Evolutionary conservation across 75 land plant genomes (phyloP).

Genomic region (Pseudotsuga menziesii): DNA sequence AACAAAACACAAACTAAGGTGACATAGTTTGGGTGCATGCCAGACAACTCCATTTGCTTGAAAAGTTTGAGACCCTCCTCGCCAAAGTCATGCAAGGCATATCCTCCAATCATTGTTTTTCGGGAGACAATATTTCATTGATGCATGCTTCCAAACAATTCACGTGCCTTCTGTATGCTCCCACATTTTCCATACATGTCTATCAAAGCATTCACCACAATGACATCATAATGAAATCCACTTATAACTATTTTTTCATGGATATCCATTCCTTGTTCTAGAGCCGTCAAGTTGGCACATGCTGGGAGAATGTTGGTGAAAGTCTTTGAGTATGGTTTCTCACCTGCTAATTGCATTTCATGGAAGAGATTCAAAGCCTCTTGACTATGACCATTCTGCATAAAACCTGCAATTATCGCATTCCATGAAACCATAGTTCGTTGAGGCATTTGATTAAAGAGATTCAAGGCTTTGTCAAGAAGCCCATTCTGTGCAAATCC

Average conservation of each 20-base stretch:
- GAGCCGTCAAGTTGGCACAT: constrained; percentile 1
- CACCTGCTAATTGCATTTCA: background rate
- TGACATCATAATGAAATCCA: background rate
- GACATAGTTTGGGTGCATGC: constrained; percentile 8
- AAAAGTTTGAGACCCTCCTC: constrained; percentile 12
- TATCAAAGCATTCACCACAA: constrained; percentile 6
- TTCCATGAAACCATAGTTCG: background rate
- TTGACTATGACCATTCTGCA: background rate
- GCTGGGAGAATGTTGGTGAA: background rate
- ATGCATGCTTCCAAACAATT: constrained; percentile 7
- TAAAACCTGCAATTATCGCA: background rate
- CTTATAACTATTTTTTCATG: background rate
- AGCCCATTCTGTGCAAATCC: constrained; percentile 41
- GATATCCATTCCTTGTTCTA: constrained; percentile 1
- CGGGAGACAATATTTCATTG: constrained; percentile 16
- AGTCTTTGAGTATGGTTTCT: background rate
- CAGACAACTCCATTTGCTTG: constrained; percentile 10
- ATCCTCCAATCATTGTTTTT: constrained; percentile 18
- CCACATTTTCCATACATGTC: constrained; percentile 19
- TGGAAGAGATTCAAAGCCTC: background rate
- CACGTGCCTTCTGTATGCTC: constrained; percentile 16
- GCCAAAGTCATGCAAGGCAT: constrained; percentile 14
- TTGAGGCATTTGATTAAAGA: constrained; percentile 36
- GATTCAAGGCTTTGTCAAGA: constrained; percentile 25
- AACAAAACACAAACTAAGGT: constrained; percentile 10